phyloP scores from a whole-genome alignment of 83 land plant species.

The Picea mariana region DNA sequence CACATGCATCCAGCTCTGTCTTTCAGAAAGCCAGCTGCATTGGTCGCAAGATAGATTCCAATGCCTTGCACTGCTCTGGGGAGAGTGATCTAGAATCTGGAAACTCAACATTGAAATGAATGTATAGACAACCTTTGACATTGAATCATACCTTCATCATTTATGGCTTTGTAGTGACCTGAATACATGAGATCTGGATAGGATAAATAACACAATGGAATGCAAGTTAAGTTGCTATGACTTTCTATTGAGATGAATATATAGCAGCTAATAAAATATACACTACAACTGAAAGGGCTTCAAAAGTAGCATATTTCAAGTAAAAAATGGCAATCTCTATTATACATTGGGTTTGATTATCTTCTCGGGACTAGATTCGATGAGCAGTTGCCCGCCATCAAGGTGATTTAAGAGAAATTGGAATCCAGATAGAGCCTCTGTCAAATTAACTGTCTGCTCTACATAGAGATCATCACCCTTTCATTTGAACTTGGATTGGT shows the following conservation, averaged over 20 bases:
- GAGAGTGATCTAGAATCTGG: constrained; percentile 23
- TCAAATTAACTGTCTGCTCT: constrained; percentile 60
- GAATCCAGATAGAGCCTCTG: constrained; percentile 82
- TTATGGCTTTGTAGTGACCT: neutral
- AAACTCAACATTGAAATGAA: constrained; percentile 29
- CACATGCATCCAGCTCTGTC: constrained; percentile 30
- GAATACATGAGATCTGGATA: too few species aligned
- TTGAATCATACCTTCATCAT: constrained; percentile 25
- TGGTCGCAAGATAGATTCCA: constrained; percentile 22
- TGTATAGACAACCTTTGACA: constrained; percentile 21
- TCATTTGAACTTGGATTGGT: constrained; percentile 79
- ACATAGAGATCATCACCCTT: constrained; percentile 70
- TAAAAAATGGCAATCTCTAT: neutral
- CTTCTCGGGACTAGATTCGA: constrained; percentile 64
- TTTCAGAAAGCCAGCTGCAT: neutral
- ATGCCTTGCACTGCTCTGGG: constrained; percentile 13
- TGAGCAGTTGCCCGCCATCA: constrained; percentile 65
- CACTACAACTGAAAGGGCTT: neutral
- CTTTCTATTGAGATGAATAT: neutral
- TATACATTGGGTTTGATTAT: constrained; percentile 69
- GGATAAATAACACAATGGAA: neutral
- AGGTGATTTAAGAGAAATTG: constrained; percentile 70
- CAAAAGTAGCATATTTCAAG: neutral
- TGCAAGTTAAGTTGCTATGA: neutral
- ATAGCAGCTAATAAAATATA: too few species aligned